Percentiles rank a stretch among this genome's conserved stretches.
phyloP scores from a whole-genome alignment of 2,329 filamentous ascomycete genomes.

The Aspergillus sp. region DNA sequence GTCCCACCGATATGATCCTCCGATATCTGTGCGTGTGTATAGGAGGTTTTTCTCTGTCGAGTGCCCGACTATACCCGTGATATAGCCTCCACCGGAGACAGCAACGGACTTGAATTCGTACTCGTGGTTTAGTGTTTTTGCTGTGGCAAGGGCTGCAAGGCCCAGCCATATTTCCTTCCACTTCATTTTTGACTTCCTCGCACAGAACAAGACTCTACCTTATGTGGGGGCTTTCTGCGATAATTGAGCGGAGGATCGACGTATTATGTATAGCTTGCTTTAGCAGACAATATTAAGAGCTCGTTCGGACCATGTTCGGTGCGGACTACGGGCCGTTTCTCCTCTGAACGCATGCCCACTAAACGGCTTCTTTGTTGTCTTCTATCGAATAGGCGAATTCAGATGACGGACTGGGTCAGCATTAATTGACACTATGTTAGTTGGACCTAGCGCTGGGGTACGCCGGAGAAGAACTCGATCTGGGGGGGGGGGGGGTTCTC shows the following conservation, averaged over 20 bases:
- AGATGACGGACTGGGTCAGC: neutral
- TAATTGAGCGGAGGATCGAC: too few relatives aligned
- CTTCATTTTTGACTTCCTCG: too few relatives aligned
- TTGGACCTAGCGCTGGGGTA: neutral
- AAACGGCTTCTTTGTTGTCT: too few relatives aligned
- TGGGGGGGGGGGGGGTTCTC: neutral
- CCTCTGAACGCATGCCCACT: neutral
- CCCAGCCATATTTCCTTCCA: neutral
- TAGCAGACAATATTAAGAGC: too few relatives aligned
- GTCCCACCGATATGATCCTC: conserved; percentile 16
- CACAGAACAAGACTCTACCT: too few relatives aligned
- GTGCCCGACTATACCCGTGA: conserved; percentile 16
- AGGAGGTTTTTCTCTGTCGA: conserved; percentile 14
- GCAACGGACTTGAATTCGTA: conserved; percentile 15
- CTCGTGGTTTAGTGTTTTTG: conserved; percentile 4
- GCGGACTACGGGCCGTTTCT: conserved; percentile 7
- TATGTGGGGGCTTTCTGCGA: too few relatives aligned
- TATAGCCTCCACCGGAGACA: conserved; percentile 16
- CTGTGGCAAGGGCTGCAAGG: neutral
- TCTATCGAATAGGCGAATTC: too few relatives aligned
- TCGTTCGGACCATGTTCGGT: neutral
- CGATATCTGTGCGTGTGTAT: conserved; percentile 17
- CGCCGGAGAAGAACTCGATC: neutral
- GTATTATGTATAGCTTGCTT: too few relatives aligned
- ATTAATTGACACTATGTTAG: neutral